Conservation (phyloP, 495 filamentous ascomycete genomes). For the Penicillium dipodomyicola region DNA sequence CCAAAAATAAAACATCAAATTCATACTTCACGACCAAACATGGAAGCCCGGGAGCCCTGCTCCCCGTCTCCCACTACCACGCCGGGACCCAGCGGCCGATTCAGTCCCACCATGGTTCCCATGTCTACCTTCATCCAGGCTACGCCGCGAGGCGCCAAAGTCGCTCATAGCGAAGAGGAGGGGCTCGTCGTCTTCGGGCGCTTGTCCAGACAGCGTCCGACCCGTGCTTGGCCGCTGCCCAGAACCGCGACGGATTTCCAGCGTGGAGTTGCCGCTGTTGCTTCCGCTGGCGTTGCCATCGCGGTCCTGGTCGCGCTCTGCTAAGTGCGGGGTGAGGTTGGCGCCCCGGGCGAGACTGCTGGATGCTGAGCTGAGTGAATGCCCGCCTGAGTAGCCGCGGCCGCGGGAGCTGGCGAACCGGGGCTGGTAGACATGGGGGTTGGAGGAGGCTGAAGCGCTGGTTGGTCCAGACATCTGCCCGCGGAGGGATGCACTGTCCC, state of each 20-base stretch:
- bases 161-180: constrained; percentile 88
- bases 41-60: constrained; percentile 35
- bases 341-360: constrained; percentile 43
- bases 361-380: constrained; percentile 45
- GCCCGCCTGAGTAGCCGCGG: constrained; percentile 42
- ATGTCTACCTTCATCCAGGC: constrained; percentile 66
- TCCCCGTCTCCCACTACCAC: constrained; percentile 42
- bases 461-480: constrained; percentile 38
- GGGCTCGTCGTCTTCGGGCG: constrained; percentile 69
- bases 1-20: neutral
- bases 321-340: constrained; percentile 34
- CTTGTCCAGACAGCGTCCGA: constrained; percentile 35
- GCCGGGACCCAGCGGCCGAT: constrained; percentile 36
- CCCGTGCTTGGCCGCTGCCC: constrained; percentile 36
- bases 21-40: constrained; percentile 28
- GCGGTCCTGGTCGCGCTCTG: constrained; percentile 41
- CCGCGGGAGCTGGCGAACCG: constrained; percentile 43
- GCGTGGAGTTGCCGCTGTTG: constrained; percentile 43
- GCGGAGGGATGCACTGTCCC: constrained; percentile 41
- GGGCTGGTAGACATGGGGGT: constrained; percentile 39
- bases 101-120: constrained; percentile 40
- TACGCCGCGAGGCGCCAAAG: constrained; percentile 65
- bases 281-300: constrained; percentile 55
- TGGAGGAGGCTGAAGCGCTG: constrained; percentile 33
- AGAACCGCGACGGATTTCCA: constrained; percentile 38